Evolutionary conservation across 2,329 filamentous ascomycete genomes (phyloP).

Genomic region (Microascus cirrosus): DNA sequence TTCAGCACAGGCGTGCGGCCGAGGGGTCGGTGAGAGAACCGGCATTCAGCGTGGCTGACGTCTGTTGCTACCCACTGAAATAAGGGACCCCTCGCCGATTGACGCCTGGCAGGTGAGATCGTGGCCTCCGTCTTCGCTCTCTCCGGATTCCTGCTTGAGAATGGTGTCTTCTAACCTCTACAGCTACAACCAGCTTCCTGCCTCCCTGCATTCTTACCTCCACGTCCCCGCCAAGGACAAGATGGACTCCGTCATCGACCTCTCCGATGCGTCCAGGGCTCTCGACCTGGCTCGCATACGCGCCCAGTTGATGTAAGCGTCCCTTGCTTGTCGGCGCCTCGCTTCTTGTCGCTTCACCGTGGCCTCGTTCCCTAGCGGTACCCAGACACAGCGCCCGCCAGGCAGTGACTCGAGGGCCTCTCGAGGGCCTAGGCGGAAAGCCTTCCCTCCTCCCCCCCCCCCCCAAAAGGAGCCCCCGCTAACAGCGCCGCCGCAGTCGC

Average conservation of each 20-base stretch:
- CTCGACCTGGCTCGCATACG: slow-evolving; percentile 87
- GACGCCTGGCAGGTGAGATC: neutral
- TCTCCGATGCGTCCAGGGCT: slow-evolving; percentile 73
- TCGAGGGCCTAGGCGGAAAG: neutral
- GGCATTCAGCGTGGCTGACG: neutral
- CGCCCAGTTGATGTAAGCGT: slow-evolving; percentile 75
- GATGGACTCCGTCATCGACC: slow-evolving; percentile 88
- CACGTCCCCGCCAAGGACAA: slow-evolving; percentile 9
- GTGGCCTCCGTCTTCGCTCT: neutral
- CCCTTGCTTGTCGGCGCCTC: neutral
- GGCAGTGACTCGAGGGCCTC: no score
- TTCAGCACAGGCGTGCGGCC: neutral
- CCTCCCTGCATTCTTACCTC: neutral
- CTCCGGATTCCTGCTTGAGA: neutral
- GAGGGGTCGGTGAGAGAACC: neutral
- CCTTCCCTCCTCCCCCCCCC: neutral
- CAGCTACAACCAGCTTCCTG: neutral
- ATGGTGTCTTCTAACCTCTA: neutral
- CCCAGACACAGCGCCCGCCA: no score
- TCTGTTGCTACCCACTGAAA: neutral
- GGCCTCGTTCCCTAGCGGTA: neutral
- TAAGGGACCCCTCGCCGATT: neutral
- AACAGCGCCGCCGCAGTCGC: slow-evolving; percentile 47
- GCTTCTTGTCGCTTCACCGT: neutral
- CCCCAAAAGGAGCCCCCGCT: neutral